Percentiles rank a stretch among this genome's conserved stretches.
phyloP scores from a whole-genome alignment of 2,329 filamentous ascomycete species.

The Aspergillus sp. region DNA sequence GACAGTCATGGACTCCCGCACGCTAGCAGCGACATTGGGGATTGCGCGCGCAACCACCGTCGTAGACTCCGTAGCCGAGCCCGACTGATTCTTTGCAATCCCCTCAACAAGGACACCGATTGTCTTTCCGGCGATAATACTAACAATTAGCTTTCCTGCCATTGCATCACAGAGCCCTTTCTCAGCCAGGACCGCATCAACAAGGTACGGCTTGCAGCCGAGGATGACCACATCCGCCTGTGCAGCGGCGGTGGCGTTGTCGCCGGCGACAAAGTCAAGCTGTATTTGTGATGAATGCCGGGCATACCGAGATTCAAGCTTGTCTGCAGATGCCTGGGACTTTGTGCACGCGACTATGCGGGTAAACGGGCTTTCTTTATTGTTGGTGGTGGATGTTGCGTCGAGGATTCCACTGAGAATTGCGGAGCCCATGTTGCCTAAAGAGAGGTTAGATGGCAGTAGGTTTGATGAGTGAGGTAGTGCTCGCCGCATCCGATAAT shows the following conservation, averaged over 20 bases:
- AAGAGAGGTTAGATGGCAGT: not conserved
- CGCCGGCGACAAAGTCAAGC: conserved; percentile 35
- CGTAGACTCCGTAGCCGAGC: not conserved
- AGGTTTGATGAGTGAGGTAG: not conserved
- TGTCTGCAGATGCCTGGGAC: conserved; percentile 39
- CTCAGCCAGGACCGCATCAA: conserved; percentile 42
- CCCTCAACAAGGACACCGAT: conserved; percentile 21
- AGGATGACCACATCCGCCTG: conserved; percentile 50
- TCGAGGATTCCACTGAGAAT: conserved; percentile 41
- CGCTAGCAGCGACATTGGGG: conserved; percentile 51
- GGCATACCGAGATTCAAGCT: conserved; percentile 33
- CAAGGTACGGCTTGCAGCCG: conserved; percentile 52
- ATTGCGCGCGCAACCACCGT: conserved; percentile 46
- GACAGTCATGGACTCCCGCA: conserved; percentile 54
- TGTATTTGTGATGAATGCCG: conserved; percentile 32
- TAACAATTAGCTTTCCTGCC: conserved; percentile 53
- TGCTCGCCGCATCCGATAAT: conserved; percentile 25
- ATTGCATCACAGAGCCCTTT: conserved; percentile 45
- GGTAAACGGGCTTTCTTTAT: conserved; percentile 3
- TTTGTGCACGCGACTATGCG: conserved; percentile 48
- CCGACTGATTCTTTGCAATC: conserved; percentile 35
- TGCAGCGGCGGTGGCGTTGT: conserved; percentile 40
- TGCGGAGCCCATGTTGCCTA: conserved; percentile 45
- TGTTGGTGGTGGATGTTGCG: conserved; percentile 21
- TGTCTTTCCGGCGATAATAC: conserved; percentile 54